Percentiles rank a stretch among this genome's conserved stretches.
Conservation (phyloP, 1,139 yeast genomes). For the Hansenula sp. region DNA sequence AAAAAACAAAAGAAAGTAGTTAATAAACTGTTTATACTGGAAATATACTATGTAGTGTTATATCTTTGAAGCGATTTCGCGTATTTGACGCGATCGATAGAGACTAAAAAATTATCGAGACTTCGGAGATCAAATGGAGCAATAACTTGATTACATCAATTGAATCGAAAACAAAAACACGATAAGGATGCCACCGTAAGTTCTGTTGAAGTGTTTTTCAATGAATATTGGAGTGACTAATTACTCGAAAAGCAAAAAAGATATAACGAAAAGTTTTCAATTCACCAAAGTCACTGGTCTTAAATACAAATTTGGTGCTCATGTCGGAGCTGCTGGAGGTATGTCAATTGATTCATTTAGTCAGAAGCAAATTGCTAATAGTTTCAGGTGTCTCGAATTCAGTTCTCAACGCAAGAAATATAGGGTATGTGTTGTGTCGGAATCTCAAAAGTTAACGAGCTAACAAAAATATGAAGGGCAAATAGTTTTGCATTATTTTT, state of each 20-base stretch:
- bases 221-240: too few species aligned
- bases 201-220: background rate
- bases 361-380: background rate
- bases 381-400: slow-evolving; percentile 57
- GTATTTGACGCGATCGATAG: too few species aligned
- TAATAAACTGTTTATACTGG: background rate
- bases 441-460: slow-evolving; percentile 1
- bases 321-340: slow-evolving; percentile 70
- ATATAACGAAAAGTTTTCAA: slow-evolving; percentile 7
- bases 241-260: slow-evolving; percentile 17
- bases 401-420: slow-evolving; percentile 65
- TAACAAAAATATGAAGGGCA: slow-evolving; percentile 23
- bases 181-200: slow-evolving; percentile 6
- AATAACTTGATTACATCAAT: too few species aligned
- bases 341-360: slow-evolving; percentile 4
- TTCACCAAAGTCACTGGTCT: slow-evolving; percentile 30
- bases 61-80: too few species aligned
- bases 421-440: slow-evolving; percentile 59
- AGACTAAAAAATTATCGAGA: background rate
- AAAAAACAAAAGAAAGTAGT: slow-evolving; percentile 17
- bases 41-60: too few species aligned
- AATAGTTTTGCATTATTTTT: slow-evolving; percentile 88
- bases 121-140: too few species aligned
- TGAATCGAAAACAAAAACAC: background rate
- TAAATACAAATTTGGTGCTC: slow-evolving; percentile 70